A percentile compares a stretch with the other conserved stretches of the same genome.
Evolutionary conservation across 305 asterid species (phyloP).

Genomic region (Fraxinus angustifolia): DNA sequence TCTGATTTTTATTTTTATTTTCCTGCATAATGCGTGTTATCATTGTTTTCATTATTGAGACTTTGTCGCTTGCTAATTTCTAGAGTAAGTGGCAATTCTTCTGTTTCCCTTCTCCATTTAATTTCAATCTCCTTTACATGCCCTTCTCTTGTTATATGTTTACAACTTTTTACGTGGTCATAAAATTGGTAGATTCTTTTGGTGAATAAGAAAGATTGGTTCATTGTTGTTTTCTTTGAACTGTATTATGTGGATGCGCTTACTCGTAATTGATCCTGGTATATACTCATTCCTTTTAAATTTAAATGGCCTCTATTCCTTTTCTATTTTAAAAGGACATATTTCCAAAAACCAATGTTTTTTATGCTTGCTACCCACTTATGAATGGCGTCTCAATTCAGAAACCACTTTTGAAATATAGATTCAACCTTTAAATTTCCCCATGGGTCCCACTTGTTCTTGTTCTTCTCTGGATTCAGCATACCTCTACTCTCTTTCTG

Average conservation of each 20-base stretch:
- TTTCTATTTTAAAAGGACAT: background rate
- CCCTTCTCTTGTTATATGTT: background rate
- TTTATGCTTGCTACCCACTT: background rate
- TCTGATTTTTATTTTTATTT: conserved; percentile 9
- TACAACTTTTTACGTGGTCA: background rate
- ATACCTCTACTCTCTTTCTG: background rate
- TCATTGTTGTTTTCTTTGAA: background rate
- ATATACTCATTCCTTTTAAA: background rate
- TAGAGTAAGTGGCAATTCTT: background rate
- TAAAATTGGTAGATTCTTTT: background rate
- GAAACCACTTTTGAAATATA: background rate
- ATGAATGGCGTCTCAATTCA: background rate
- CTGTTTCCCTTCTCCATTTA: background rate
- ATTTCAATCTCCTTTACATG: background rate
- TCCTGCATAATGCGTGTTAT: conserved; percentile 5
- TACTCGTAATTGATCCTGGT: background rate
- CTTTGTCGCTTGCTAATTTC: background rate
- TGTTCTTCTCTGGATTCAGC: background rate
- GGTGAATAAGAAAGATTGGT: background rate
- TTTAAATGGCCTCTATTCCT: background rate
- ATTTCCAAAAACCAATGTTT: background rate
- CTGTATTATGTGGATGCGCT: background rate
- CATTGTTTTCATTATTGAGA: conserved; percentile 8
- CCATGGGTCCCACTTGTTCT: background rate
- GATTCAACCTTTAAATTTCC: background rate